Evolutionary conservation across 169 alveolate species (phyloP).

Genomic region (Pseudocohnilembus persalinus): DNA sequence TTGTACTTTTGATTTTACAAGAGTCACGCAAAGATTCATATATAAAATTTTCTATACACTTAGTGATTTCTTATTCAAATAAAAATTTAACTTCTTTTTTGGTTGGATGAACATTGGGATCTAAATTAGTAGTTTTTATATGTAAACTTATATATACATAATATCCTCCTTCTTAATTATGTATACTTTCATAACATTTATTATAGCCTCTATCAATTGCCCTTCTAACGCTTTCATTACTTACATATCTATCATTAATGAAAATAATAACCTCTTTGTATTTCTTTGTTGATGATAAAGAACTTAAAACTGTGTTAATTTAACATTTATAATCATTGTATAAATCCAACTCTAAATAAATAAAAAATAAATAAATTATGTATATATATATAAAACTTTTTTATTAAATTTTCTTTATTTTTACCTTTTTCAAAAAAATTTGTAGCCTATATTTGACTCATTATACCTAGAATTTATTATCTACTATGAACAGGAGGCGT

Average conservation of each 20-base stretch:
- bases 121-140: slow-evolving; percentile 92
- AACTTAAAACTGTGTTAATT: not conserved
- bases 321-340: not conserved
- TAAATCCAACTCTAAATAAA: not conserved
- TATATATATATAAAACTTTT: no score
- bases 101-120: slow-evolving; percentile 99
- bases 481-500: not conserved
- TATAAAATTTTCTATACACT: slow-evolving; percentile 56
- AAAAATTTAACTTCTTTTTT: slow-evolving; percentile 91
- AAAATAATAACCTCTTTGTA: slow-evolving; percentile 88
- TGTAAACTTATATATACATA: slow-evolving; percentile 92
- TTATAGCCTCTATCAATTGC: slow-evolving; percentile 73
- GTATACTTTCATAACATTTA: slow-evolving; percentile 48
- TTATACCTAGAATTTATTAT: not conserved
- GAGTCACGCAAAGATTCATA: slow-evolving; percentile 42
- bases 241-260: slow-evolving; percentile 96
- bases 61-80: slow-evolving; percentile 82
- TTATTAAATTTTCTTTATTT: no score
- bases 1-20: not conserved
- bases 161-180: slow-evolving; percentile 63
- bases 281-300: slow-evolving; percentile 64
- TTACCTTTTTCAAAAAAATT: not conserved
- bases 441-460: not conserved
- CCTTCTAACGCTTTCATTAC: slow-evolving; percentile 74
- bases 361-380: no score